Conservation (phyloP, 2,329 filamentous ascomycete species). For the Neofusicoccum laricinum region DNA sequence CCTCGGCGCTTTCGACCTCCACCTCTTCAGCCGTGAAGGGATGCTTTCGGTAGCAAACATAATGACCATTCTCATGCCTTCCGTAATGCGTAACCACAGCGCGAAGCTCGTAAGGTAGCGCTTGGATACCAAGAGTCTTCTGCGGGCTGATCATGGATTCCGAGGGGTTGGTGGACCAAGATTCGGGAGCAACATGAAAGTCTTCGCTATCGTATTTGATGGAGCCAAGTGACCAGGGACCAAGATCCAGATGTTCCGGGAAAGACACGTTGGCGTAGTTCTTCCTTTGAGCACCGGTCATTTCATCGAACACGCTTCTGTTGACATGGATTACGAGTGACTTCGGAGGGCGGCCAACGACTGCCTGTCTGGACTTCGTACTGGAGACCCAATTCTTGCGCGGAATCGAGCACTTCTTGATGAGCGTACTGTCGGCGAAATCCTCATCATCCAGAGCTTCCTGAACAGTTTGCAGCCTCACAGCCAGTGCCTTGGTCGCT, state of each 20-base stretch:
- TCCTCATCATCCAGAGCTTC: constrained; percentile 74
- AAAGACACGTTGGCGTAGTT: constrained; percentile 79
- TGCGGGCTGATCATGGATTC: constrained; percentile 68
- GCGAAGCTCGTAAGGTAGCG: constrained; percentile 66
- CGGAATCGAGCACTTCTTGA: constrained; percentile 44
- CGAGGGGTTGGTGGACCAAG: constrained; percentile 67
- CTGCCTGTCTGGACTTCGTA: constrained; percentile 87
- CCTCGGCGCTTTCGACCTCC: background rate
- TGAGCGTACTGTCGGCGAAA: constrained; percentile 60
- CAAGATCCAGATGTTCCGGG: constrained; percentile 70
- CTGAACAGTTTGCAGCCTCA: constrained; percentile 63
- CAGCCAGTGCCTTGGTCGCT: background rate
- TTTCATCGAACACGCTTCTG: constrained; percentile 84
- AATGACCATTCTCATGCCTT: constrained; percentile 91
- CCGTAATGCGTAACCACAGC: constrained; percentile 88
- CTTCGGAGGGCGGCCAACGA: constrained; percentile 76
- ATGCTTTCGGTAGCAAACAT: constrained; percentile 83
- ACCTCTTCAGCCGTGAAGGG: constrained; percentile 29
- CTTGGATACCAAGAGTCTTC: background rate
- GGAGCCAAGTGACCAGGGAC: constrained; percentile 79
- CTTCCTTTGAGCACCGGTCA: constrained; percentile 75
- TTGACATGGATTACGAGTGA: constrained; percentile 87
- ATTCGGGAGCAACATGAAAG: constrained; percentile 49
- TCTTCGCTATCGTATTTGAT: constrained; percentile 26
- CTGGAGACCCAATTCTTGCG: constrained; percentile 67